A percentile compares a stretch with the other conserved stretches of the same genome.
Evolutionary conservation across 306 rosid species (phyloP).

Genomic region (Prunus mongolica): DNA sequence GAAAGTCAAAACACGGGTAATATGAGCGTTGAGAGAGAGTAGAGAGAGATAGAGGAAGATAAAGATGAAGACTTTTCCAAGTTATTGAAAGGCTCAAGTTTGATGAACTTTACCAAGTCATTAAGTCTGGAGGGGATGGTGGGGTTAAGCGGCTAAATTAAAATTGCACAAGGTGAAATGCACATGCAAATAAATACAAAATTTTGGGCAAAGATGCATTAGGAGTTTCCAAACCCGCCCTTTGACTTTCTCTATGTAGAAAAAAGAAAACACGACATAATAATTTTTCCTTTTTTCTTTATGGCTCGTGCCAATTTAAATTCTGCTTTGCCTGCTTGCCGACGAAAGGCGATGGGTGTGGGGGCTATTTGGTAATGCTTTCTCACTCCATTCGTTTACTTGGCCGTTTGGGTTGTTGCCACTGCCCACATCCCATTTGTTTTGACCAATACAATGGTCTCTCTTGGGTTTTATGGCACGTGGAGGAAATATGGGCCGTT

Average conservation of each 20-base stretch:
- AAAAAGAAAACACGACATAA: background rate
- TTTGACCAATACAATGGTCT: background rate
- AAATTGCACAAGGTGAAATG: background rate
- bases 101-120: slow-evolving; percentile 29
- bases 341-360: slow-evolving; percentile 14
- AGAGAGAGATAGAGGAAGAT: background rate
- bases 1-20: slow-evolving; percentile 54
- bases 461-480: background rate
- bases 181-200: background rate
- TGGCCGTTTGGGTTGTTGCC: slow-evolving; percentile 4
- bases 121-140: background rate
- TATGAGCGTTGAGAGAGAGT: slow-evolving; percentile 1
- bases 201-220: background rate
- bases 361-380: background rate
- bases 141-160: background rate
- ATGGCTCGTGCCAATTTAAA: background rate
- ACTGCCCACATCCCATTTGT: background rate
- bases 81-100: slow-evolving; percentile 33
- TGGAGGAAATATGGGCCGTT: background rate
- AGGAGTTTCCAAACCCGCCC: background rate
- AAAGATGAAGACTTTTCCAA: slow-evolving; percentile 32
- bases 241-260: slow-evolving; percentile 10
- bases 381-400: slow-evolving; percentile 15
- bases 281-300: background rate
- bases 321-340: background rate